Evolutionary conservation across 2,329 filamentous ascomycete species (phyloP).

Genomic region (Phoma sp.): DNA sequence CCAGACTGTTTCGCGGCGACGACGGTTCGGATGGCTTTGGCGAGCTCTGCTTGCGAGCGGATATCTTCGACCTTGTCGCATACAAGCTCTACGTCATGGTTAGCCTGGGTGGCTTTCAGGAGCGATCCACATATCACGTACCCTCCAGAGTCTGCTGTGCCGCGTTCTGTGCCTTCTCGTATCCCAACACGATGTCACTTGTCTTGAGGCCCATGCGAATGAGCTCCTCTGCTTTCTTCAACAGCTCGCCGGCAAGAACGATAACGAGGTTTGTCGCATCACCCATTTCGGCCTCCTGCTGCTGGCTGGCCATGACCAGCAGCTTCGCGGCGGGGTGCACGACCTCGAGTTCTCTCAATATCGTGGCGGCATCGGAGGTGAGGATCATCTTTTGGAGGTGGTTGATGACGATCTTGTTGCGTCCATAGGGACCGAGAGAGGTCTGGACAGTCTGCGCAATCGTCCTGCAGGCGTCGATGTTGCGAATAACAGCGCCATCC

Average conservation of each 20-base stretch:
- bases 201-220: slow-evolving; percentile 97
- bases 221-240: slow-evolving; percentile 96
- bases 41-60: slow-evolving; percentile 79
- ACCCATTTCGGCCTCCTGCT: slow-evolving; percentile 99
- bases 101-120: slow-evolving; percentile 15
- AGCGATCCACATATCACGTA: slow-evolving; percentile 40
- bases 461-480: slow-evolving; percentile 97
- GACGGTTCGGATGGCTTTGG: slow-evolving; percentile 94
- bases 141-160: slow-evolving; percentile 83
- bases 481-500: slow-evolving; percentile 97
- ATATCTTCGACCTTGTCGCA: slow-evolving; percentile 91
- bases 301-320: slow-evolving; percentile 97
- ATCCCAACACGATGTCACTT: slow-evolving; percentile 94
- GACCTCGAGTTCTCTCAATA: slow-evolving; percentile 95
- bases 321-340: slow-evolving; percentile 98
- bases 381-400: slow-evolving; percentile 99
- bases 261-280: slow-evolving; percentile 98
- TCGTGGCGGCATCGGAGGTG: slow-evolving; percentile 96
- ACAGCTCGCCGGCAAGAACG: slow-evolving; percentile 88
- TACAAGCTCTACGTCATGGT: slow-evolving; percentile 67
- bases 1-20: slow-evolving; percentile 97
- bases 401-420: slow-evolving; percentile 99
- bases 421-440: slow-evolving; percentile 93
- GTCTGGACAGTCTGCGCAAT: slow-evolving; percentile 97
- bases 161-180: slow-evolving; percentile 91